Evolutionary conservation across 2,329 filamentous ascomycete species (phyloP), one percentile per base, ranked within the genome.

Genomic region (Geosmithia flava): DNA sequence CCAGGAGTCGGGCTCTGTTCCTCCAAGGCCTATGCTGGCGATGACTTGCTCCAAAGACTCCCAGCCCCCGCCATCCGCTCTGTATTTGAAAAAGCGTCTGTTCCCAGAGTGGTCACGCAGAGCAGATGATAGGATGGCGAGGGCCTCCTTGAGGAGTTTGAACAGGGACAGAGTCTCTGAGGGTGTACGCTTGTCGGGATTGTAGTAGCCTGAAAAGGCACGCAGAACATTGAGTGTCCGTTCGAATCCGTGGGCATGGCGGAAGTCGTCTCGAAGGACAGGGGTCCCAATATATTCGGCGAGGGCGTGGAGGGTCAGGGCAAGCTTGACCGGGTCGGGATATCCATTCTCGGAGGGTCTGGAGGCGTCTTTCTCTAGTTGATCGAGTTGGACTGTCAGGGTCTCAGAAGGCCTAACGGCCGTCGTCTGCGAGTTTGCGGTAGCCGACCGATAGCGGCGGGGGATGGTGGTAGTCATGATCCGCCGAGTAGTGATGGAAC

Each of bases 61-160:
- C 83, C 88, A 95, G 3, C 91, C 89, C 49, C 83, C 85, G 20
- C 79, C 81, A 50, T 86, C 78, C 29, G 94, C 80, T 54, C 80
- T 75, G 54, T 81, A 82, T 50, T 80, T 78, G 62, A 97, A 97
- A 68, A 91, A 96, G 55, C 86, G 80, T 58, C 83, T 78, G 65
- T 97, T 98, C 19, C 90, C 91, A 44, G 83, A 75, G 63, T 97
- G 89, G 44, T 81, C 80, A 48, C 80, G 78, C 54, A 98, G 75
- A 15, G 81, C 81, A 45, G 84, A 83, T 1, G 85, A 83, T 27
- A 97, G 68, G 15, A 93, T 78, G 30, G 80, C 80, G 40, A 93
- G 69, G n/a, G 85, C 75, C 8, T 75, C 75, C 57, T 88, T 79
- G 17, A 95, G 69, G 17, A 91, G 69, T 51, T 78, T 74, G 58